A percentile compares a stretch with the other conserved stretches of the same genome.
Conservation (phyloP, 352 stramenopile genomes). For the Globisporangium splendens region DNA sequence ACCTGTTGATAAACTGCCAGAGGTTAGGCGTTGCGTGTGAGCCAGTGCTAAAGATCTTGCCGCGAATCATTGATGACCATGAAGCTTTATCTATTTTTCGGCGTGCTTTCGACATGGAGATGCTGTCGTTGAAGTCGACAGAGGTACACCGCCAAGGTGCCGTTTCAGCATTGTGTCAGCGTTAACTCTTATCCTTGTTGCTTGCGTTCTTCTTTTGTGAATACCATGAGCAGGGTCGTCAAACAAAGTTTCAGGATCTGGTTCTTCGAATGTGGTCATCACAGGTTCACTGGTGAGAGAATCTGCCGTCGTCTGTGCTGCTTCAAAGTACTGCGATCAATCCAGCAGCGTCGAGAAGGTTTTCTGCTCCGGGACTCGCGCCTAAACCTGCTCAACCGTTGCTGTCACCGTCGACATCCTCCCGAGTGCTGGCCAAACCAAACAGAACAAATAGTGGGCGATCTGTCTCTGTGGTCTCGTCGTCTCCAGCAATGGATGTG, state of each 20-base stretch:
- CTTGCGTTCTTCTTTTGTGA: background rate
- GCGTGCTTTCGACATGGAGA: slow-evolving; percentile 52
- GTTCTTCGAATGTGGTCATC: slow-evolving; percentile 78
- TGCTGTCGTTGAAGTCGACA: slow-evolving; percentile 30
- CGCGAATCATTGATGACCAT: slow-evolving; percentile 69
- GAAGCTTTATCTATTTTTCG: slow-evolving; percentile 60
- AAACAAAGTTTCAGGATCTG: slow-evolving; percentile 60
- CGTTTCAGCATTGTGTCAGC: background rate
- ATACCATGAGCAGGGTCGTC: slow-evolving; percentile 33
- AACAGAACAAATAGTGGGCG: background rate
- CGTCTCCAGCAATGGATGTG: slow-evolving; percentile 11
- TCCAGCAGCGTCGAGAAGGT: slow-evolving; percentile 9
- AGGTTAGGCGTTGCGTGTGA: slow-evolving; percentile 59
- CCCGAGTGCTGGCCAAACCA: background rate
- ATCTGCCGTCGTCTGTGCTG: slow-evolving; percentile 35
- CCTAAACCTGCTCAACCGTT: background rate
- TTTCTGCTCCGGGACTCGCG: slow-evolving; percentile 14
- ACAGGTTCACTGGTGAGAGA: slow-evolving; percentile 50
- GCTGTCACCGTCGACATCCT: slow-evolving; percentile 4
- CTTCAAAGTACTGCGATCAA: slow-evolving; percentile 13
- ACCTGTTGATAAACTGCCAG: slow-evolving; percentile 36
- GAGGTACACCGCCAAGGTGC: slow-evolving; percentile 26
- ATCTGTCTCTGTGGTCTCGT: background rate
- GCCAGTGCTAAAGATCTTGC: slow-evolving; percentile 63
- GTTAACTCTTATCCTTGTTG: background rate